Conservation (phyloP, 306 rosid species). For the Fragaria nilgerrensis region DNA sequence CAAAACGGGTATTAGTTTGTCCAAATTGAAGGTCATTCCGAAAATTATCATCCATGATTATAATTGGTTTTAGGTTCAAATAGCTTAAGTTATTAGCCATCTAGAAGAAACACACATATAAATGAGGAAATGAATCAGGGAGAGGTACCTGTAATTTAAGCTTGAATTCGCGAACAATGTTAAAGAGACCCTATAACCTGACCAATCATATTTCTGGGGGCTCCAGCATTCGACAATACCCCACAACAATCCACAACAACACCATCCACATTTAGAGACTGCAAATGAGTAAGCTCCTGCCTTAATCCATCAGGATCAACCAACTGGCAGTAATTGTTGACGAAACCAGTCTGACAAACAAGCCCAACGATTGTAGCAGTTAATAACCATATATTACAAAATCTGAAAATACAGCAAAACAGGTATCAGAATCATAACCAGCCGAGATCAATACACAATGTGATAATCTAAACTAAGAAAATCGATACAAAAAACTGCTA, state of each 20-base stretch:
- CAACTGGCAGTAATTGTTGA: constrained; percentile 84
- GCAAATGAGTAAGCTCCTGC: constrained; percentile 70
- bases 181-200: constrained; percentile 90
- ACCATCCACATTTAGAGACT: constrained; percentile 79
- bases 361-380: constrained; percentile 19
- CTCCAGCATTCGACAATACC: constrained; percentile 90
- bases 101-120: not conserved
- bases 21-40: not conserved
- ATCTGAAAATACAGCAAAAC: constrained; percentile 11
- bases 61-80: not conserved
- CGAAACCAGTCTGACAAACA: constrained; percentile 64
- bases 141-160: constrained; percentile 75
- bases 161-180: constrained; percentile 70
- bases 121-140: constrained; percentile 7
- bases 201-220: constrained; percentile 88
- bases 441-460: constrained; percentile 1
- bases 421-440: not conserved
- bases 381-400: constrained; percentile 7
- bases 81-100: not conserved
- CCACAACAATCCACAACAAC: constrained; percentile 94
- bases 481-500: constrained; percentile 42
- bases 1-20: not conserved
- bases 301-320: constrained; percentile 78
- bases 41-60: not conserved
- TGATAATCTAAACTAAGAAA: not conserved